A percentile compares a stretch with the other conserved stretches of the same genome.
phyloP scores from a whole-genome alignment of 345 rosid genomes.

The Hypericum androsaemum region DNA sequence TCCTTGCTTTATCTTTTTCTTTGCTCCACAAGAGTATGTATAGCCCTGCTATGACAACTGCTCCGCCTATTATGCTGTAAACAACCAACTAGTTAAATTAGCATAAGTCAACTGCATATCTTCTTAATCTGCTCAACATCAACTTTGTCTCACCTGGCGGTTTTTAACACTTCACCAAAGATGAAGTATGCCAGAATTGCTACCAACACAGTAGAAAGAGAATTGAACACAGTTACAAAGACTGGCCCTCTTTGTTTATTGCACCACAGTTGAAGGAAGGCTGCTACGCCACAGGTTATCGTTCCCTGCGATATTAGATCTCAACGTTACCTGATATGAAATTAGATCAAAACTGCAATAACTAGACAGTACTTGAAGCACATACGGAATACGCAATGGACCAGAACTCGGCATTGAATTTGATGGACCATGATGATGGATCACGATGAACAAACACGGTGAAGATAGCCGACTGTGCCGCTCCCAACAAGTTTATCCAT shows the following conservation, averaged over 20 bases:
- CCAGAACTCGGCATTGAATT: conserved; percentile 8
- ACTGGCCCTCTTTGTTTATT: conserved; percentile 18
- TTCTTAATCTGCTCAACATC: background rate
- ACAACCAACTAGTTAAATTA: background rate
- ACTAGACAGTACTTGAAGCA: background rate
- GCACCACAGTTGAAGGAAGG: conserved; percentile 23
- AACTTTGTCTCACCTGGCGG: conserved; percentile 15
- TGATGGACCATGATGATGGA: conserved; percentile 12
- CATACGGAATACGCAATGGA: conserved; percentile 16
- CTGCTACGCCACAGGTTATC: conserved; percentile 7
- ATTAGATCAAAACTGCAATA: too few relatives aligned
- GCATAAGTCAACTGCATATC: background rate
- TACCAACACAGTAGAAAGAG: conserved; percentile 17
- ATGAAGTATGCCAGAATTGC: conserved; percentile 19
- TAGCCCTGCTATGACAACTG: conserved; percentile 16
- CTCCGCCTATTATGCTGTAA: conserved; percentile 22
- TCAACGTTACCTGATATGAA: background rate
- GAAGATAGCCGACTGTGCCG: conserved; percentile 22
- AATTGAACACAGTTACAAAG: conserved; percentile 23
- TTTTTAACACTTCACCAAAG: conserved; percentile 20
- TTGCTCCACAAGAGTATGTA: conserved; percentile 25
- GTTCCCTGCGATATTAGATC: conserved; percentile 9
- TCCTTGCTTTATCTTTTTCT: conserved; percentile 12
- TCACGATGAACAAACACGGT: conserved; percentile 12
- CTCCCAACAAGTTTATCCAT: conserved; percentile 20